Evolutionary conservation across 495 filamentous ascomycete genomes (phyloP), one percentile per base, ranked within the genome.

Genomic region (Sabuloglossum arenarium): DNA sequence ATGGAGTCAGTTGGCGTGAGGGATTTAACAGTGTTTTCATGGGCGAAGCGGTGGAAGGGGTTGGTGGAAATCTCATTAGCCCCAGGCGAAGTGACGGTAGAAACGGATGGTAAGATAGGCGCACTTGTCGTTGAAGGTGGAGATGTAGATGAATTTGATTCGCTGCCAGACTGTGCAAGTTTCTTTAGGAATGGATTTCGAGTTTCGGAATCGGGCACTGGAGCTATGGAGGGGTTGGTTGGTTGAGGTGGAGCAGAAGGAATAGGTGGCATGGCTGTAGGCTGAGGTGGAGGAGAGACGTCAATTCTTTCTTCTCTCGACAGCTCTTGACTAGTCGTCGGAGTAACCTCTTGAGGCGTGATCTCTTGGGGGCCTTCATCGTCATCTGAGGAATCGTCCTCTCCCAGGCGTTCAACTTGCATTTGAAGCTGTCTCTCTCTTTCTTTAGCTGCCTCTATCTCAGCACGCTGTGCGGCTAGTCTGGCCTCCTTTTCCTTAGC

Each of bases 21-120:
- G 16, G 63, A 27, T 54, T 73, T 64, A 21, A 70, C 65, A 8
- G 71, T 62, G 29, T 70, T 66, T 58, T 82, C 70, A 59, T 77
- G 82, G 14, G 82, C 76, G 49, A 94, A 73, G 49, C 88, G 85
- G 68, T 91, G 87, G 79, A 98, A 98, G n/a, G 91, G 91, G 62
- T 98, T 98, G 32, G 84, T 93, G 24, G 86, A 87, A 37, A 77
- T 70, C 52, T 80, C 77, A 27, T 72, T 62, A 25, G 62, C 63
- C 45, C 64, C 55, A 19, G 71, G 61, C 19, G 68, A 63, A 23
- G 62, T 56, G 31, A 66, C 56, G 11, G 63, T 55, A 47, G 60
- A 28, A 30, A 64, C 58, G 32, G 68, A 61, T 34, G 72, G 63
- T 10, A 71, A 66, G 16, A 19, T 23, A 37, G 68, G 62, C 42